These are phyloP conservation scores for Colletotrichum simmondsii DNA, from an alignment of 2,329 filamentous ascomycete genomes.

Conservation along the genomic window DNA sequence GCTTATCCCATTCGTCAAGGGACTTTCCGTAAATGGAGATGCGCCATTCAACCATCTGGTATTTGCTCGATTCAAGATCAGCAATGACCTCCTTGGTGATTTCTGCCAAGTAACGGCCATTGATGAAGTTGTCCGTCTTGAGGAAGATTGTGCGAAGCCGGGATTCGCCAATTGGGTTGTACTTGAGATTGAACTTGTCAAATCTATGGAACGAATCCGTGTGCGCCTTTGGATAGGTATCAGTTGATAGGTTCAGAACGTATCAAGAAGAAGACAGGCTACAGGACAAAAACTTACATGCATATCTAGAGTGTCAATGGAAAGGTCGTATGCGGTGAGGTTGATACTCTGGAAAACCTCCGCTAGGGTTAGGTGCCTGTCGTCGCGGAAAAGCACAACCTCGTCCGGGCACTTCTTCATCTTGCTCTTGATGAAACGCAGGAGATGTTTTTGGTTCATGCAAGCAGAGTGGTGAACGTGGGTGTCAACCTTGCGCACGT, in stretches of 20 bases:
- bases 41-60: conserved; percentile 99
- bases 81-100: conserved; percentile 98
- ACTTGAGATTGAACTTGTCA: conserved; percentile 99
- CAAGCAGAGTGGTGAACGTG: conserved; percentile 99
- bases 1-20: conserved; percentile 95
- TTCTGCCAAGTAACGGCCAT: conserved; percentile 94
- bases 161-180: conserved; percentile 97
- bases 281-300: conserved; percentile 70
- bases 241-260: neutral
- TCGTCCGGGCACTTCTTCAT: conserved; percentile 99
- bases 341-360: conserved; percentile 99
- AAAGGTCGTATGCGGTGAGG: conserved; percentile 94
- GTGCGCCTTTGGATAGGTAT: conserved; percentile 71
- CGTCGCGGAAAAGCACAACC: conserved; percentile 91
- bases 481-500: conserved; percentile 97
- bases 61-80: conserved; percentile 98
- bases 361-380: conserved; percentile 87
- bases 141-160: conserved; percentile 96
- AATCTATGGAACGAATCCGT: conserved; percentile 98
- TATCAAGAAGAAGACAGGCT: neutral
- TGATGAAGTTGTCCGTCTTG: conserved; percentile 98
- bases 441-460: conserved; percentile 99
- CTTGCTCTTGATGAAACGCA: conserved; percentile 99
- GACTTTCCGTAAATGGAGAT: conserved; percentile 96
- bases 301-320: conserved; percentile 99